Evolutionary conservation across 805 yeast genomes (phyloP), one percentile per base, ranked within the genome.

Genomic region (Lachancea quebecensis): DNA sequence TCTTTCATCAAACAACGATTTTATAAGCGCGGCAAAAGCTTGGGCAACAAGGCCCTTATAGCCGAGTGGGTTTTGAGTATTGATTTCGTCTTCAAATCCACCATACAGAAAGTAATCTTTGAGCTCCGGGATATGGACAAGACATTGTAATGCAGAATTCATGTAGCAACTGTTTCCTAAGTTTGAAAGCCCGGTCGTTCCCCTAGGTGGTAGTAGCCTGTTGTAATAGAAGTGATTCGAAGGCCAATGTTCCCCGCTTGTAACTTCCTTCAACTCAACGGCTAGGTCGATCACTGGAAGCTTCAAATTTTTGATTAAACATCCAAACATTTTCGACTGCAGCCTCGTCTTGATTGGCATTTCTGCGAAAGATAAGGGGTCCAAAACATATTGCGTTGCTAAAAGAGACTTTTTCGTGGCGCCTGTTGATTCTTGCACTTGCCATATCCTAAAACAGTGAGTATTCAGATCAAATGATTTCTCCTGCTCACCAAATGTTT

Each of bases 81-180:
- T 93, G 40, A 91, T 65, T 55, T 91, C 98, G 2, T 63, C 61
- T 51, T 74, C 70, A 59, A 70, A 85, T 12, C 76, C 68, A 44
- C 77, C 75, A 56, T 74, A 77, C 32, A 82, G 65, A 56, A 91
- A 93, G 59, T 88, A 91, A 35, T 79, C 73, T 9, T 82, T 77
- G 21, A 93, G 64, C 61, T 88, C 96, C 1, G 95, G 95, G 10
- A 90, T 74, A 58, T 91, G 98, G 0, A 79, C 75, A 35, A 91
- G 67, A 57, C 97, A 91, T 59, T 93, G 98, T 38, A 91, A 66
- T 0, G 96, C 96, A 9, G 95, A 85, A 62, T 88, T 89, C 97
- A 90, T 89, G 62, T 88, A 90, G 63, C 97, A 90, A 0, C 95
- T 82, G 60, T 90, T 90, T 2, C 97, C 97, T 49, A 89, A 67